Conservation (phyloP, 106 monocot species). For the Platanthera guangdongensis region DNA sequence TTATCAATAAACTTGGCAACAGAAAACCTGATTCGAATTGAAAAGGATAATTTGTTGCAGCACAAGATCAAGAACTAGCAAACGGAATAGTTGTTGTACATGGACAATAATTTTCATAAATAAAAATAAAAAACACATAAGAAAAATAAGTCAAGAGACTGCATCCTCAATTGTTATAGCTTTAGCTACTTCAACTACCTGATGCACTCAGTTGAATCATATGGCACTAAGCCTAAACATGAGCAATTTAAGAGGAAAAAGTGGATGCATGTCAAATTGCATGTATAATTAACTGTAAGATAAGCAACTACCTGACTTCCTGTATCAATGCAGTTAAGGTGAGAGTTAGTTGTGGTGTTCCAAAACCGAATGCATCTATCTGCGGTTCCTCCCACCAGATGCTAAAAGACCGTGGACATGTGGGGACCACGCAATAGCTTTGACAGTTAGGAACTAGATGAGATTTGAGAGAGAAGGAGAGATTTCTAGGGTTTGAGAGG, state of each 20-base stretch:
- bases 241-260: not conserved
- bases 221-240: not conserved
- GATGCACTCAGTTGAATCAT: not conserved
- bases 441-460: no score
- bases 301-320: conserved; percentile 78
- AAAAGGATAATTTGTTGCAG: not conserved
- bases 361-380: conserved; percentile 93
- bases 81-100: not conserved
- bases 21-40: not conserved
- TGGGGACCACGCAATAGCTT: conserved; percentile 99
- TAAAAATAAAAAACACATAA: no score
- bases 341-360: conserved; percentile 90
- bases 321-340: conserved; percentile 78
- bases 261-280: not conserved
- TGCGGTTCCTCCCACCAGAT: conserved; percentile 98
- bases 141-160: no score
- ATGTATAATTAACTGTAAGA: not conserved
- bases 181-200: not conserved
- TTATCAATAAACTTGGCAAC: not conserved
- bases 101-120: not conserved
- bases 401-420: conserved; percentile 90
- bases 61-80: not conserved
- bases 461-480: no score
- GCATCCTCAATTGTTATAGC: not conserved
- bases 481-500: no score